Percentiles rank a stretch among this genome's conserved stretches.
These are phyloP conservation scores for Sporisorium sorghi DNA, from an alignment of 1,284 basidiomycete genomes.

Conservation along the genomic window DNA sequence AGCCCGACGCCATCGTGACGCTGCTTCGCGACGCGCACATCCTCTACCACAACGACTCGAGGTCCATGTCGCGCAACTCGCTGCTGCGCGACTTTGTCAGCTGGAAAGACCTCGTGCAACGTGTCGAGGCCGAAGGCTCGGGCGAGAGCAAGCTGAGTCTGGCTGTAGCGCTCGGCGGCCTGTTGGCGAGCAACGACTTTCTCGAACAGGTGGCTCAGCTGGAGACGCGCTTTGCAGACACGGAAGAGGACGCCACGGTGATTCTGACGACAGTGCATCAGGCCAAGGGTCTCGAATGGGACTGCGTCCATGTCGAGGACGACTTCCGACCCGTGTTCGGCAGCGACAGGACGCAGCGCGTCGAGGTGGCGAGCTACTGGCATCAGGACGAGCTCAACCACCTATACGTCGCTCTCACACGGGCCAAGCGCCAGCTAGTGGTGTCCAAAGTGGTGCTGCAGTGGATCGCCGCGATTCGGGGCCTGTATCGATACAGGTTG, in stretches of 20 bases:
- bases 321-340: slow-evolving; percentile 58
- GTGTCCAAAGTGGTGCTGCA: slow-evolving; percentile 42
- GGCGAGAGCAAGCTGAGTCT: slow-evolving; percentile 58
- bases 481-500: slow-evolving; percentile 38
- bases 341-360: slow-evolving; percentile 24
- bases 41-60: slow-evolving; percentile 49
- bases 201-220: slow-evolving; percentile 48
- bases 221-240: slow-evolving; percentile 48
- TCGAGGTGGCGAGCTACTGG: slow-evolving; percentile 44
- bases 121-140: slow-evolving; percentile 61
- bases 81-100: slow-evolving; percentile 59
- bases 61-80: slow-evolving; percentile 46
- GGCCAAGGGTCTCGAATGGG: slow-evolving; percentile 65
- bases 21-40: slow-evolving; percentile 61
- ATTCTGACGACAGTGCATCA: slow-evolving; percentile 63
- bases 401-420: slow-evolving; percentile 61
- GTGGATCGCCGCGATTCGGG: slow-evolving; percentile 57
- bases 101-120: slow-evolving; percentile 63
- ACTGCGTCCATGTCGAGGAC: slow-evolving; percentile 56
- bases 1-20: slow-evolving; percentile 45
- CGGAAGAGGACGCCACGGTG: slow-evolving; percentile 43
- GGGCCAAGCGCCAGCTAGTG: slow-evolving; percentile 54
- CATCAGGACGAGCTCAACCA: slow-evolving; percentile 61
- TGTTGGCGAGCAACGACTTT: slow-evolving; percentile 53
- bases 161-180: slow-evolving; percentile 50